Evolutionary conservation across 2,329 filamentous ascomycete species (phyloP).

Genomic region (Drechslera avenae): DNA sequence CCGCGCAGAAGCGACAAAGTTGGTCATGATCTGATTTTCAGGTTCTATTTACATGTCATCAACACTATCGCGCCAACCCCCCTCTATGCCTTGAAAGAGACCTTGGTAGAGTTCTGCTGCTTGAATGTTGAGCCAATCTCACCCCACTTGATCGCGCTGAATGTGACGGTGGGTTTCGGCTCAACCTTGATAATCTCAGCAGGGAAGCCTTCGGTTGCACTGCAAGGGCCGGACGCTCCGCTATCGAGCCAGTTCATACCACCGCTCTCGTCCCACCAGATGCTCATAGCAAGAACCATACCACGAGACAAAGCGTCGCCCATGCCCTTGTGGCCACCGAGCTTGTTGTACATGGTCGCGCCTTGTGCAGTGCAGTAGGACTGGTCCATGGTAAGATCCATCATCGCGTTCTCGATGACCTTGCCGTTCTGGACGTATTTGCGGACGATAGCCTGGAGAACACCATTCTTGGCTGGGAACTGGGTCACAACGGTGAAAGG

Average conservation of each 20-base stretch:
- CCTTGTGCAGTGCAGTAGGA: constrained; percentile 36
- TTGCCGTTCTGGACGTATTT: constrained; percentile 68
- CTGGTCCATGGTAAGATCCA: constrained; percentile 41
- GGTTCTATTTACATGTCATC: too few relatives aligned
- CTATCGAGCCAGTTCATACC: constrained; percentile 65
- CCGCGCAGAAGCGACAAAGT: too few relatives aligned
- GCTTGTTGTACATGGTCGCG: constrained; percentile 34
- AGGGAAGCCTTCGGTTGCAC: constrained; percentile 59
- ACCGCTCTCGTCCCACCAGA: constrained; percentile 61
- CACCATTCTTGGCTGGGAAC: constrained; percentile 64
- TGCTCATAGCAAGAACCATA: constrained; percentile 60
- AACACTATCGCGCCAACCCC: too few relatives aligned
- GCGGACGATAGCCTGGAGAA: constrained; percentile 65
- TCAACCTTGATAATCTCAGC: constrained; percentile 54
- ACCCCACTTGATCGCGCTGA: constrained; percentile 65
- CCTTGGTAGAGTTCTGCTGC: constrained; percentile 8
- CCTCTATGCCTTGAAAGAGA: too few relatives aligned
- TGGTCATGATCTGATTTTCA: too few relatives aligned
- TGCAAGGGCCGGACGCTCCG: constrained; percentile 60
- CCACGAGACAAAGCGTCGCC: constrained; percentile 55
- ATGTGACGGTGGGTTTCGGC: constrained; percentile 58
- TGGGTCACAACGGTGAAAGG: constrained; percentile 71
- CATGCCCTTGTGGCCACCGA: constrained; percentile 55
- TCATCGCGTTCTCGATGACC: constrained; percentile 62
- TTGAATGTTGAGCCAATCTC: constrained; percentile 62